Evolutionary conservation across 2,329 filamentous ascomycete genomes (phyloP).

Genomic region (Fusarium praegraminearum): DNA sequence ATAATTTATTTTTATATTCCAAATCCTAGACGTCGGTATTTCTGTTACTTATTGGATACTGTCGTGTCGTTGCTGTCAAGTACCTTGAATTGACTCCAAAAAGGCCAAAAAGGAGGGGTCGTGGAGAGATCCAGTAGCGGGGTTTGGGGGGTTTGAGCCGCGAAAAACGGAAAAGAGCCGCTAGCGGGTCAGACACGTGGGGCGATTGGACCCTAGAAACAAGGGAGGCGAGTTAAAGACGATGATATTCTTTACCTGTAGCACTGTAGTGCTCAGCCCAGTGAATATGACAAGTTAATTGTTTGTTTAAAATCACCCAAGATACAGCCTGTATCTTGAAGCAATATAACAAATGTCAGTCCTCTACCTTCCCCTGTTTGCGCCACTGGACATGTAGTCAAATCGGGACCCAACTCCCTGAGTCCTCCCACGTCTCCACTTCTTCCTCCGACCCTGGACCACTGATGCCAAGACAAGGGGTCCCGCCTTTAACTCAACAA

Average conservation of each 20-base stretch:
- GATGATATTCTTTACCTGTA: background rate
- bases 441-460: conserved; percentile 36
- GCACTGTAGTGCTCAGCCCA: background rate
- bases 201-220: conserved; percentile 30
- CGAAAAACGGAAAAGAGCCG: conserved; percentile 22
- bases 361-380: conserved; percentile 3
- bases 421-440: background rate
- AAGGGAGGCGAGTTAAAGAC: conserved; percentile 15
- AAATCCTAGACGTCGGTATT: too few relatives aligned
- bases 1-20: too few relatives aligned
- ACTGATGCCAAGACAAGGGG: conserved; percentile 39
- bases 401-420: conserved; percentile 16
- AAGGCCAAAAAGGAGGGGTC: conserved; percentile 12
- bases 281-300: background rate
- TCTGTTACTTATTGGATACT: background rate
- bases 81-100: background rate
- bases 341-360: background rate
- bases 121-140: conserved; percentile 17
- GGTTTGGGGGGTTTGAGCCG: conserved; percentile 28
- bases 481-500: conserved; percentile 51
- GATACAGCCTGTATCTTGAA: background rate
- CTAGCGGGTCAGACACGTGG: conserved; percentile 35
- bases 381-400: conserved; percentile 21
- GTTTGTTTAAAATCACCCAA: too few relatives aligned
- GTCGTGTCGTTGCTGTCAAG: background rate